phyloP scores from a whole-genome alignment of 202 grass and related monocot genomes.

The Digitaria exilis region DNA sequence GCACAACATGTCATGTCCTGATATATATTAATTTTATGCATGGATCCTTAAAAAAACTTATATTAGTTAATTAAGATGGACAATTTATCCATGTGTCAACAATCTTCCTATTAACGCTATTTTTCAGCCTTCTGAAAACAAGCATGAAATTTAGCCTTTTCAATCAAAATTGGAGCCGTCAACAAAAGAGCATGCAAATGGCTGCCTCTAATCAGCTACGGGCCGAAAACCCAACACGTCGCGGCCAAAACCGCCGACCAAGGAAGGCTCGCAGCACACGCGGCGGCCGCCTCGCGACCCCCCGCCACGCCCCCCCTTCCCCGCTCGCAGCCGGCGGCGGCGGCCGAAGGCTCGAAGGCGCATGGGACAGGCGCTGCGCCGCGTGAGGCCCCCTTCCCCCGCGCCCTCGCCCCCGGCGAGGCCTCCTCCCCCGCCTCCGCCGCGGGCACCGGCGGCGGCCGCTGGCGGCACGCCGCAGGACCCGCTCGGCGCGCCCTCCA shows the following conservation, averaged over 20 bases:
- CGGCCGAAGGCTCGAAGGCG: background rate
- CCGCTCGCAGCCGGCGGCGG: background rate
- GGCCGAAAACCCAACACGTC: conserved; percentile 33
- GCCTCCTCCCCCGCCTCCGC: conserved; percentile 15
- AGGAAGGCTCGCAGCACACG: conserved; percentile 9
- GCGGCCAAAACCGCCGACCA: conserved; percentile 28
- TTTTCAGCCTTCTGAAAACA: too few species aligned
- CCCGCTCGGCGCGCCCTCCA: conserved; percentile 31
- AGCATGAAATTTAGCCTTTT: too few species aligned
- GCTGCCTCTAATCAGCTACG: too few species aligned
- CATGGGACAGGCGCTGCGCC: conserved; percentile 85
- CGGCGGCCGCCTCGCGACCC: conserved; percentile 11
- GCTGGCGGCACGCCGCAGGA: conserved; percentile 43
- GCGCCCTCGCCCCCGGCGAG: conserved; percentile 40
- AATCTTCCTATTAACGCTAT: too few species aligned
- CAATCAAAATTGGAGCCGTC: too few species aligned
- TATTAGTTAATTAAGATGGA: too few species aligned
- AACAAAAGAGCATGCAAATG: too few species aligned
- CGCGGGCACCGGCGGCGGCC: conserved; percentile 11
- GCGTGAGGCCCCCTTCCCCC: conserved; percentile 44
- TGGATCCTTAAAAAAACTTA: too few species aligned
- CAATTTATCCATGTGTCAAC: too few species aligned
- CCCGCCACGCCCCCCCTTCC: background rate
- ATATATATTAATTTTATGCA: too few species aligned
- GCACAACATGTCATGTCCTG: too few species aligned